Base-by-base conservation (phyloP, 208 protist species). In the Trypanosoma melophagium region DNA sequence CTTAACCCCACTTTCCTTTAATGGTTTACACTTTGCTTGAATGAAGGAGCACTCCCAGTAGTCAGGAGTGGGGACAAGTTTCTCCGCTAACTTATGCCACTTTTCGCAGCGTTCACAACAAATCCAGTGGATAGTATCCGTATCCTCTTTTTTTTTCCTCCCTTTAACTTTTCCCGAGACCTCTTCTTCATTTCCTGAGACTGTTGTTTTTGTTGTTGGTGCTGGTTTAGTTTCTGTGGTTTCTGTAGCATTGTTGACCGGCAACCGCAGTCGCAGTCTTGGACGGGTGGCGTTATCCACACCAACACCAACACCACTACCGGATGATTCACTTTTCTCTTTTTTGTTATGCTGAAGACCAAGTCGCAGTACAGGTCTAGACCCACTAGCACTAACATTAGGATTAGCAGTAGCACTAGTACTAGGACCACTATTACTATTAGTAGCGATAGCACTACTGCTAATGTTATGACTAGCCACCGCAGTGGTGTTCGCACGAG, bases 31-130 rank as follows among this genome's bases (percentile, higher is more conserved):
- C 17, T 55, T 40, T 14, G 73, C 17, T n/a, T 71, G 72, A 42
- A 85, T 51, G 38, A 63, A 66, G 28, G 65, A 53, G 54, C 84
- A 90, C 22, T 74, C 68, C 84, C 84, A 90, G 47, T 75, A 71
- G n/a, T 74, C 63, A 3, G 84, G 81, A 8, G 76, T 38, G 10
- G 78, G 65, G 38, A 80, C 54, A 25, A 76, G 51, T 24, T 58
- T 54, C 58, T 74, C 60, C 4, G 78, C 68, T 9, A 87, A 41
- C 54, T 80, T 70, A 19, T 76, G 79, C 81, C 78, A 90, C 38
- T 41, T 54, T 25, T 55, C 16, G 53, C 84, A 90, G 45, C 41
- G 44, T 53, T 81, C 70, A 68, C 81, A 90, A 52, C 71, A 72
- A 5, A 90, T 58, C 84, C 80, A 87, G 58, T 86, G 79, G 42